phyloP scores from a whole-genome alignment of 2,329 filamentous ascomycete genomes.

The Basipetospora chlamydospora region DNA sequence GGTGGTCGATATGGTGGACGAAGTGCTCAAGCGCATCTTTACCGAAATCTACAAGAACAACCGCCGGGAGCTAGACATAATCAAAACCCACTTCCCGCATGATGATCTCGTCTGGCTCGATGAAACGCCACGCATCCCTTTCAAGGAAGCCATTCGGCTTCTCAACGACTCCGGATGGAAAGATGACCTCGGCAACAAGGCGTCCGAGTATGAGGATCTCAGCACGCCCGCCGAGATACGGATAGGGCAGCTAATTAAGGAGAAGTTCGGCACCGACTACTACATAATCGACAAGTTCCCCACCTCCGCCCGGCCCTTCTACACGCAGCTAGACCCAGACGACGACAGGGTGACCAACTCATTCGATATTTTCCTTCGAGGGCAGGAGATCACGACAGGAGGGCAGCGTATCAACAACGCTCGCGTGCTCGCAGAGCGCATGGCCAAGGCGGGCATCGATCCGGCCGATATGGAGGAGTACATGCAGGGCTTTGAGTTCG shows the following conservation, averaged over 20 bases:
- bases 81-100: slow-evolving; percentile 75
- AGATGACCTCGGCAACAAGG: slow-evolving; percentile 60
- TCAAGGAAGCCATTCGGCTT: slow-evolving; percentile 66
- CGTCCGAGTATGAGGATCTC: slow-evolving; percentile 59
- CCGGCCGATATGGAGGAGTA: slow-evolving; percentile 84
- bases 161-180: slow-evolving; percentile 63
- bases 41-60: slow-evolving; percentile 19
- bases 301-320: slow-evolving; percentile 70
- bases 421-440: slow-evolving; percentile 57
- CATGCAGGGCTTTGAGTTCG: slow-evolving; percentile 74
- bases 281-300: slow-evolving; percentile 94
- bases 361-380: slow-evolving; percentile 87
- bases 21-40: slow-evolving; percentile 62
- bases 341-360: slow-evolving; percentile 70
- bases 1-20: slow-evolving; percentile 64
- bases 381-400: slow-evolving; percentile 83
- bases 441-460: slow-evolving; percentile 61
- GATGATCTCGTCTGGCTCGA: slow-evolving; percentile 79
- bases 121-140: slow-evolving; percentile 67
- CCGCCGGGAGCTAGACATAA: slow-evolving; percentile 56
- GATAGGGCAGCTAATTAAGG: slow-evolving; percentile 68
- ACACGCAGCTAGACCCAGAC: slow-evolving; percentile 70
- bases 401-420: slow-evolving; percentile 86
- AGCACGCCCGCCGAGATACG: slow-evolving; percentile 77
- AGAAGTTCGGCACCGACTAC: slow-evolving; percentile 80